Evolutionary conservation across 164 flowering plant genomes (phyloP).

Genomic region (Aristolochia californica): DNA sequence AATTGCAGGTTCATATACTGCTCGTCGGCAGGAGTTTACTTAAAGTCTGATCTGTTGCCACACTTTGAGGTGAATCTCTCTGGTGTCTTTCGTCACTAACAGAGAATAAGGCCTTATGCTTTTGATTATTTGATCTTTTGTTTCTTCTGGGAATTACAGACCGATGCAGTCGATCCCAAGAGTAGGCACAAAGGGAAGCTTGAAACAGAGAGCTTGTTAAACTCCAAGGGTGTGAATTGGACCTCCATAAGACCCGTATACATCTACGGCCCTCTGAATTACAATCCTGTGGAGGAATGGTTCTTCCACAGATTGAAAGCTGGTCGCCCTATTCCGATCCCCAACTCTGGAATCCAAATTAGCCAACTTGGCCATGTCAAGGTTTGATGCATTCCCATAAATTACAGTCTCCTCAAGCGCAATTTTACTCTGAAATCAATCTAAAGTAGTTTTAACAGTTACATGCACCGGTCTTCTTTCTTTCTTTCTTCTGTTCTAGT

Average conservation of each 20-base stretch:
- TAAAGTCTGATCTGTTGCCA: slow-evolving; percentile 79
- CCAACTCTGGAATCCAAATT: slow-evolving; percentile 76
- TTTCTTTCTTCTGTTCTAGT: too few species aligned
- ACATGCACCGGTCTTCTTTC: too few species aligned
- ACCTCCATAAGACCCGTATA: slow-evolving; percentile 95
- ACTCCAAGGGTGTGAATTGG: slow-evolving; percentile 66
- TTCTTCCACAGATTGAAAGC: slow-evolving; percentile 96
- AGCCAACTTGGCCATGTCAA: slow-evolving; percentile 95
- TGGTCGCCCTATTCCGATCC: slow-evolving; percentile 94
- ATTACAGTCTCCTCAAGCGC: too few species aligned
- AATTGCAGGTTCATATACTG: slow-evolving; percentile 84
- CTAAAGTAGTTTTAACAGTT: too few species aligned
- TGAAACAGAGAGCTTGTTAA: slow-evolving; percentile 71
- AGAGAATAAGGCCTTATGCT: too few species aligned
- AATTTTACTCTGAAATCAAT: too few species aligned
- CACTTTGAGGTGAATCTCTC: slow-evolving; percentile 62
- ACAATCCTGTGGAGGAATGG: slow-evolving; percentile 99
- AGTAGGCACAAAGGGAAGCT: slow-evolving; percentile 99
- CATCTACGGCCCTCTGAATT: slow-evolving; percentile 92
- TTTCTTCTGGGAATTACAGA: slow-evolving; percentile 19
- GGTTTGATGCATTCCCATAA: slow-evolving; percentile 34
- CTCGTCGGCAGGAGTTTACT: slow-evolving; percentile 97
- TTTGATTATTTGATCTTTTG: neutral
- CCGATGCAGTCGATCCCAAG: slow-evolving; percentile 95
- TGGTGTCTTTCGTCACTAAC: too few species aligned